Evolutionary conservation across 352 stramenopile species (phyloP).

Genomic region (Phytophthora rubi): DNA sequence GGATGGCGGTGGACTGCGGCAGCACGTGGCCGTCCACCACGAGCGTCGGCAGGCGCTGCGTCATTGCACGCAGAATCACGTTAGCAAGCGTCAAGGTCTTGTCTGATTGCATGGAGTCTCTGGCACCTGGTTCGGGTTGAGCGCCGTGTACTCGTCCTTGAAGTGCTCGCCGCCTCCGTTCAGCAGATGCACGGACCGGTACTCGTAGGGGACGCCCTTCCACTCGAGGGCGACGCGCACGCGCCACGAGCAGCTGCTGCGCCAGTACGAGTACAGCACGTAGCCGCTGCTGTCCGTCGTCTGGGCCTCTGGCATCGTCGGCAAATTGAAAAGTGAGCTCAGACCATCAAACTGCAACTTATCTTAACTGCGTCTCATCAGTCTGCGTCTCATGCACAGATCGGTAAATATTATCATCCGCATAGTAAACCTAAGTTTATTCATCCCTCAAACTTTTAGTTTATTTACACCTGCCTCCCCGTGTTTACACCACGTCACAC

Average conservation of each 20-base stretch:
- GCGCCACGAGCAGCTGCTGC: conserved; percentile 90
- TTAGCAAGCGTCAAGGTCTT: no score
- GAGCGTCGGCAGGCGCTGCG: conserved; percentile 81
- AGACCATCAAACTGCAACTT: conserved; percentile 12
- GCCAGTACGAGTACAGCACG: conserved; percentile 90
- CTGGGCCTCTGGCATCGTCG: conserved; percentile 18
- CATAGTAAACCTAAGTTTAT: no score
- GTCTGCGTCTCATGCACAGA: no score
- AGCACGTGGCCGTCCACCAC: conserved; percentile 79
- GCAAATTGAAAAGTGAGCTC: conserved; percentile 14
- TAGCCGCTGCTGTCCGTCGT: conserved; percentile 4
- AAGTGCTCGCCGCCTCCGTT: conserved; percentile 66
- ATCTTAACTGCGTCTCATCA: no score
- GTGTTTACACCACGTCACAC: background rate
- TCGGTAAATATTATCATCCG: no score
- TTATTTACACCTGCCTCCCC: background rate
- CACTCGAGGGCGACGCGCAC: conserved; percentile 89
- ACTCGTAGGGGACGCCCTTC: conserved; percentile 87
- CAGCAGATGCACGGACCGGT: conserved; percentile 76
- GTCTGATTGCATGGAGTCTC: background rate
- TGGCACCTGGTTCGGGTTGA: conserved; percentile 72
- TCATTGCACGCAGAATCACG: background rate
- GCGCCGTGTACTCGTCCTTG: conserved; percentile 53
- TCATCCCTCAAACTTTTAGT: no score
- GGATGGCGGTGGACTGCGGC: conserved; percentile 90